These are phyloP conservation scores for Petasospora fabianii DNA, from an alignment of 1,139 yeast species.

Conservation along the genomic window DNA sequence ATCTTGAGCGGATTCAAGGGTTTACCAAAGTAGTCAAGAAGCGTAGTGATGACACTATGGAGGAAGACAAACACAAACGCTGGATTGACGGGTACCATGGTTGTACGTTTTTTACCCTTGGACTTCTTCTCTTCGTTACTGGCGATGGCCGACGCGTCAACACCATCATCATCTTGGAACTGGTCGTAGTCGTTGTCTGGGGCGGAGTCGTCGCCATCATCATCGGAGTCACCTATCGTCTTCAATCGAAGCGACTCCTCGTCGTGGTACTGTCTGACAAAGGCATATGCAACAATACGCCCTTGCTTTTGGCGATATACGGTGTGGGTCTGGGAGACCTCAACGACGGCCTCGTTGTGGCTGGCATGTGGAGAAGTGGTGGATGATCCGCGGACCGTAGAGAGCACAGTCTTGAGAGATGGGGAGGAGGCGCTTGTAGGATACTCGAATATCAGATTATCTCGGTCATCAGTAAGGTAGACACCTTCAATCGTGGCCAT, in stretches of 20 bases:
- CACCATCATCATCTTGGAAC: neutral
- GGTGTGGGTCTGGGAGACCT: conserved; percentile 20
- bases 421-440: conserved; percentile 51
- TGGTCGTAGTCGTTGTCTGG: neutral
- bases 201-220: conserved; percentile 7
- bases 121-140: conserved; percentile 4
- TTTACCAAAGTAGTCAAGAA: conserved; percentile 56
- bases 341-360: conserved; percentile 22
- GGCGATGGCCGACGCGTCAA: neutral
- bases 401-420: conserved; percentile 39
- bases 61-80: conserved; percentile 55
- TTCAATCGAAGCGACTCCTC: conserved; percentile 25
- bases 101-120: conserved; percentile 1
- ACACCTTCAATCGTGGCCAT: conserved; percentile 56
- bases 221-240: conserved; percentile 24
- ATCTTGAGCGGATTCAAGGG: conserved; percentile 57
- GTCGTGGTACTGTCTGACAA: conserved; percentile 19
- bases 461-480: conserved; percentile 57
- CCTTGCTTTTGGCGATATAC: conserved; percentile 18
- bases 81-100: conserved; percentile 35
- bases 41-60: conserved; percentile 44
- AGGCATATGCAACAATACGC: conserved; percentile 18
- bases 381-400: conserved; percentile 32
- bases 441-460: conserved; percentile 55
- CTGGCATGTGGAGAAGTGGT: conserved; percentile 22